phyloP scores from a whole-genome alignment of 148 eudicot species.

The Heliamphora exappendiculata region DNA sequence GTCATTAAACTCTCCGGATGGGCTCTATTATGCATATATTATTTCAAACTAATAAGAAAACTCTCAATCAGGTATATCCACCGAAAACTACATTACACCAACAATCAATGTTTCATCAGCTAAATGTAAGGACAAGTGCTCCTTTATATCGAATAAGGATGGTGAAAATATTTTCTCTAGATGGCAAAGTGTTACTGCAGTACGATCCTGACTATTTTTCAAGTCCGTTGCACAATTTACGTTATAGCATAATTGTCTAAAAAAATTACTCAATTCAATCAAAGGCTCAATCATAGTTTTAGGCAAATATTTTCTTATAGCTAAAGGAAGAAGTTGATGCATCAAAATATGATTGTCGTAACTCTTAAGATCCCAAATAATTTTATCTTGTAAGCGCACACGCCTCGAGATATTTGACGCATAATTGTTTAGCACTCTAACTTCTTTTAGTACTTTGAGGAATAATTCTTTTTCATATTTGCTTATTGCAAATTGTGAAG shows the following conservation, averaged over 20 bases:
- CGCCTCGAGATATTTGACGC: slow-evolving; percentile 15
- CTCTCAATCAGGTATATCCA: slow-evolving; percentile 24
- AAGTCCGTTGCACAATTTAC: not conserved
- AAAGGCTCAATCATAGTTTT: not conserved
- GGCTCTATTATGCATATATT: slow-evolving; percentile 13
- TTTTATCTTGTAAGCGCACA: slow-evolving; percentile 9
- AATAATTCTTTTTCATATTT: slow-evolving; percentile 13
- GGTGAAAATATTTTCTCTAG: slow-evolving; percentile 19
- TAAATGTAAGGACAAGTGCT: slow-evolving; percentile 15
- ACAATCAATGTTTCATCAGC: slow-evolving; percentile 11
- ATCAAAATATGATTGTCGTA: slow-evolving; percentile 21
- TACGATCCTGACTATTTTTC: not conserved
- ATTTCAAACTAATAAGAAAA: slow-evolving; percentile 7
- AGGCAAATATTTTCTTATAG: slow-evolving; percentile 9
- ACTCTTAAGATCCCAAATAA: slow-evolving; percentile 15
- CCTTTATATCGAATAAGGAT: slow-evolving; percentile 14
- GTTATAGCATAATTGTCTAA: not conserved
- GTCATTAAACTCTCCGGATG: slow-evolving; percentile 23
- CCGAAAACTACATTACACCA: not conserved
- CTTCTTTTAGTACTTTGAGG: not conserved
- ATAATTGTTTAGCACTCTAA: slow-evolving; percentile 20
- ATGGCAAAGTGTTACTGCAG: slow-evolving; percentile 14
- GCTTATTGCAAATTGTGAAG: slow-evolving; percentile 8
- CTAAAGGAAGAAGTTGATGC: no score
- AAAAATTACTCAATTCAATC: no score